Percentiles rank a stretch among this genome's conserved stretches.
Conservation (phyloP, 805 yeast genomes). For the Nakazawaea wickerhamii region DNA sequence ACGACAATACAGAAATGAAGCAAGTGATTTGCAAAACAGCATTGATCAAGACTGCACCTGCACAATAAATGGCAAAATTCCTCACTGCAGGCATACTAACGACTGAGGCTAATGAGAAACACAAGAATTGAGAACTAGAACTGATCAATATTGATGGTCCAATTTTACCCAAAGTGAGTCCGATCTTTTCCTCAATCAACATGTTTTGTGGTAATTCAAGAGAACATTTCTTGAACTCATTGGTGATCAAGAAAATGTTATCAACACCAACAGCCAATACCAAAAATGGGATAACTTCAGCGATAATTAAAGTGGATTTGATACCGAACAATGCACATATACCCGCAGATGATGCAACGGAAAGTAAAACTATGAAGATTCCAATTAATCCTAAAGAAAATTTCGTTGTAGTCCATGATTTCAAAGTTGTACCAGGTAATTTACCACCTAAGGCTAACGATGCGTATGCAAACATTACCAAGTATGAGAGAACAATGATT, state of each 20-base stretch:
- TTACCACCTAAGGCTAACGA: conserved; percentile 62
- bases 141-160: conserved; percentile 87
- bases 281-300: conserved; percentile 93
- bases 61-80: conserved; percentile 88
- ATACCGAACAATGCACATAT: conserved; percentile 69
- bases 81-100: conserved; percentile 96
- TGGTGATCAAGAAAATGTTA: conserved; percentile 81
- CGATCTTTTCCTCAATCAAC: conserved; percentile 51
- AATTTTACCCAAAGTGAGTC: conserved; percentile 61
- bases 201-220: conserved; percentile 31
- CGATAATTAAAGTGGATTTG: conserved; percentile 85
- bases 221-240: conserved; percentile 61
- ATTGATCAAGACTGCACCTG: conserved; percentile 77
- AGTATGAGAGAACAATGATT: conserved; percentile 68
- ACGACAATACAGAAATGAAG: conserved; percentile 64
- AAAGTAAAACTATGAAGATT: conserved; percentile 69
- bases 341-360: conserved; percentile 82
- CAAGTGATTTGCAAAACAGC: conserved; percentile 75
- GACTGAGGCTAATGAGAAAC: conserved; percentile 70
- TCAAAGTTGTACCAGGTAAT: conserved; percentile 9
- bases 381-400: conserved; percentile 81
- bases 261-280: conserved; percentile 96
- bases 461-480: conserved; percentile 84
- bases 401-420: conserved; percentile 44
- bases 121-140: conserved; percentile 69